Conservation (phyloP, 2,329 filamentous ascomycete genomes). For the Fusarium sp. region DNA sequence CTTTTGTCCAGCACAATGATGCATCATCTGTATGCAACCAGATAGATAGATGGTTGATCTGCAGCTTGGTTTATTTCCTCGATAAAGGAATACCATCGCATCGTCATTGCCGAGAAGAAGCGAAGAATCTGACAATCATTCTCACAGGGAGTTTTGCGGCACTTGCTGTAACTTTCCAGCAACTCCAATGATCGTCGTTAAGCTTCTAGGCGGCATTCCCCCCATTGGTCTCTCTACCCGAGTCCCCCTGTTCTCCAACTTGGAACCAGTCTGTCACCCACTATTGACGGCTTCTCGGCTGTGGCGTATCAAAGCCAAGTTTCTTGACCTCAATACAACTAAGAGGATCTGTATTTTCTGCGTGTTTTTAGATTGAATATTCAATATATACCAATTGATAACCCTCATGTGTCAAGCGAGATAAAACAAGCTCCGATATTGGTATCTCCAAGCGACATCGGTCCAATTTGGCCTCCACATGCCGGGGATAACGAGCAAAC, state of each 20-base stretch:
- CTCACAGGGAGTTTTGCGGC: background rate
- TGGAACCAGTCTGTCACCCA: too few relatives aligned
- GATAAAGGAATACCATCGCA: background rate
- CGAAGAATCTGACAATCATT: background rate
- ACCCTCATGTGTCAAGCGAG: conserved; percentile 10
- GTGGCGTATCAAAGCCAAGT: conserved; percentile 26
- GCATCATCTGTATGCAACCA: background rate
- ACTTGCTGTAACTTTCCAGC: conserved; percentile 21
- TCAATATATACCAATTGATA: background rate
- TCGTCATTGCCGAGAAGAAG: background rate
- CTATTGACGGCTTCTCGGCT: conserved; percentile 25
- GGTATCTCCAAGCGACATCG: conserved; percentile 37
- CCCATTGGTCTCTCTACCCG: background rate
- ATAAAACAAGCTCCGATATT: conserved; percentile 23
- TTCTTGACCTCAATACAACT: background rate
- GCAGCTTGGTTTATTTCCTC: background rate
- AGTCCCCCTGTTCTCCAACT: conserved; percentile 16
- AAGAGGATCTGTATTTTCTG: background rate
- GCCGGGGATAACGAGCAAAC: conserved; percentile 14
- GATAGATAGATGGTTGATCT: background rate
- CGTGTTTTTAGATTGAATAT: background rate
- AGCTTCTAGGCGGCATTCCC: background rate
- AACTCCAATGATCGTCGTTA: conserved; percentile 1
- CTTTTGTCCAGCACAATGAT: background rate
- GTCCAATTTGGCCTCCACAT: conserved; percentile 8